Evolutionary conservation across 306 rosid genomes (phyloP), one percentile per base, ranked within the genome.

Genomic region (Medicago truncatula): DNA sequence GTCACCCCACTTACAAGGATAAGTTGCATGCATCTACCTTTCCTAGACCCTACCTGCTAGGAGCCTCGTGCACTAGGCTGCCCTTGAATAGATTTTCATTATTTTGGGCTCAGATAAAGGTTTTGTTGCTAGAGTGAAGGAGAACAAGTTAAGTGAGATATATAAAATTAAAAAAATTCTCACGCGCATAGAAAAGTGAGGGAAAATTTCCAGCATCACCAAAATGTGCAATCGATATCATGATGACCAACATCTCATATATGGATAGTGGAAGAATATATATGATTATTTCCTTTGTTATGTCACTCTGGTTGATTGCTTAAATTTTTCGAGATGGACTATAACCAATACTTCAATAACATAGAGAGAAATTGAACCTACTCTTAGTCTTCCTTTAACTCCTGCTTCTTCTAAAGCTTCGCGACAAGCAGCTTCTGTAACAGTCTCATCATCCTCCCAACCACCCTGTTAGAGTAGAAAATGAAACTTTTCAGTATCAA

Each of bases 401-500:
- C 98, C 96, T 18, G 96, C 95, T 87, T 93, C 98, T 80, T 93
- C 98, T 16, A 86, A 76, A 36, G 98, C 94, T 87, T 90, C 98
- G 1, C 98, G 94, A 56, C 90, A 82, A 57, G 98, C 98, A 41
- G 98, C 98, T 84, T 93, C 90, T 12, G 83, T 65, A 10, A 85
- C 76, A 41, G 92, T 90, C 80, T 93, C 98, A 83, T 93, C 96
- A 78, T 89, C 86, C 89, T 93, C 98, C 98, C 97, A 93, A 75
- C 98, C 98, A 74, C 98, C 95, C 98, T 93, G 54, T 38, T 63
- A 62, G 62, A 71, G 50, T 75, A 50, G 74, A 73, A 80, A 62
- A 46, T 20, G 46, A 75, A 39, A 54, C 2, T 59, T 65, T 3
- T 75, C 68, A 43, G 40, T 71, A 60, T 66, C 70, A 59, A 63